phyloP scores from a whole-genome alignment of 495 filamentous ascomycete genomes.

The Trichoderma orchidacearum region DNA sequence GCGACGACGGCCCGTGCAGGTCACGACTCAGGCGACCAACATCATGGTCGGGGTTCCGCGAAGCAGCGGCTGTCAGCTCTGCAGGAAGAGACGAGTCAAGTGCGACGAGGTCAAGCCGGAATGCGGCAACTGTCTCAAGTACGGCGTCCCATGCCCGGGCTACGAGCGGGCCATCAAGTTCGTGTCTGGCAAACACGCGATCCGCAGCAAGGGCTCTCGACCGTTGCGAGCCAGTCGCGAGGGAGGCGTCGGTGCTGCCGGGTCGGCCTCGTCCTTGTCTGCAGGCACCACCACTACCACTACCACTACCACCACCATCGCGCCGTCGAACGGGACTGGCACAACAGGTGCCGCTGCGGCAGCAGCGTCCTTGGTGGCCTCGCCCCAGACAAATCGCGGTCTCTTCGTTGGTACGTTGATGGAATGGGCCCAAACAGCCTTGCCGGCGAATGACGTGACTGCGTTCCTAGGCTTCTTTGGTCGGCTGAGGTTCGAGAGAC shows the following conservation, averaged over 20 bases:
- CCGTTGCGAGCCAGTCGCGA: background rate
- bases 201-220: constrained; percentile 1
- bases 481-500: constrained; percentile 1
- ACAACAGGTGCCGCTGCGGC: background rate
- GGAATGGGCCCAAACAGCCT: constrained; percentile 1
- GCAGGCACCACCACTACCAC: background rate
- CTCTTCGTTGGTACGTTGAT: constrained; percentile 7
- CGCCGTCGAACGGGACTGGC: too few relatives aligned
- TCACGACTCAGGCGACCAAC: background rate
- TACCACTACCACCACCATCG: background rate
- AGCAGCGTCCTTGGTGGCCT: background rate
- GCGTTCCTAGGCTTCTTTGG: constrained; percentile 6
- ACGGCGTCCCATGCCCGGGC: constrained; percentile 9
- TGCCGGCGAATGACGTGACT: constrained; percentile 1
- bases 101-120: constrained; percentile 74
- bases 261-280: background rate
- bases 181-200: constrained; percentile 7
- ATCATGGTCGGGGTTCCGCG: constrained; percentile 30
- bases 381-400: constrained; percentile 2
- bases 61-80: constrained; percentile 32
- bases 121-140: constrained; percentile 26
- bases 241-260: background rate
- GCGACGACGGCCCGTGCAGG: background rate
- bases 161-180: constrained; percentile 10
- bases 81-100: constrained; percentile 76